Evolutionary conservation across 2,329 filamentous ascomycete genomes (phyloP).

Genomic region (Talaromyces pinophilus): DNA sequence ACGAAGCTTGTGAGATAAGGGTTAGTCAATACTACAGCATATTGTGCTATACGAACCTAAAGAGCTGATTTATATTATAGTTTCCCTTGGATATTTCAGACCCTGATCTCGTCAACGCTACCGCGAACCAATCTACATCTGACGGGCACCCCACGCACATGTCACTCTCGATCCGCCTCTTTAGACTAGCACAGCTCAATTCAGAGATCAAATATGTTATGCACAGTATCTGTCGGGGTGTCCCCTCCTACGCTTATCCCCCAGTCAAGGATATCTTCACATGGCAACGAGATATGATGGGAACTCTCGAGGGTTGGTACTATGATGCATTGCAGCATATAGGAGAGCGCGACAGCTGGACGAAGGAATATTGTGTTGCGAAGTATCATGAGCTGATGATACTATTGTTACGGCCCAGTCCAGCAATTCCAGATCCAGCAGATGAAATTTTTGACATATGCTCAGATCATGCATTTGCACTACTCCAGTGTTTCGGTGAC

Average conservation of each 20-base stretch:
- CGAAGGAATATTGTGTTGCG: slow-evolving; percentile 43
- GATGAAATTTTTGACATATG: slow-evolving; percentile 46
- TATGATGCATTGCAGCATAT: not conserved
- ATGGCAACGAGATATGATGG: slow-evolving; percentile 51
- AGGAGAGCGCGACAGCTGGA: slow-evolving; percentile 18
- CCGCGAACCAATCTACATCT: not conserved
- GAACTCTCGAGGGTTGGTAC: slow-evolving; percentile 46
- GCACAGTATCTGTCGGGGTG: slow-evolving; percentile 53
- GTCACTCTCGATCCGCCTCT: slow-evolving; percentile 52
- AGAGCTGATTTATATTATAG: not conserved
- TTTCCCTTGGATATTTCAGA: slow-evolving; percentile 18
- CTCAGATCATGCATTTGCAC: slow-evolving; percentile 46
- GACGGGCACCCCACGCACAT: slow-evolving; percentile 34
- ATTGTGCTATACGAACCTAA: too few relatives aligned
- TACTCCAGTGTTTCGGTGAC: slow-evolving; percentile 45
- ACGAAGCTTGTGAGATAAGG: slow-evolving; percentile 57
- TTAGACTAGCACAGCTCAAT: slow-evolving; percentile 48
- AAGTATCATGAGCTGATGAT: slow-evolving; percentile 54
- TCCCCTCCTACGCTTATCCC: slow-evolving; percentile 54
- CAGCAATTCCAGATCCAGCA: slow-evolving; percentile 53
- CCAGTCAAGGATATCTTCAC: slow-evolving; percentile 46
- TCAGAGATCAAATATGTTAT: slow-evolving; percentile 61
- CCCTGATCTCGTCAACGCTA: not conserved
- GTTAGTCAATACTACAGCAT: slow-evolving; percentile 35
- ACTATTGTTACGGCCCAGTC: slow-evolving; percentile 54